Base-by-base conservation (phyloP, 352 stramenopile species). In the Pythium oligandrum region DNA sequence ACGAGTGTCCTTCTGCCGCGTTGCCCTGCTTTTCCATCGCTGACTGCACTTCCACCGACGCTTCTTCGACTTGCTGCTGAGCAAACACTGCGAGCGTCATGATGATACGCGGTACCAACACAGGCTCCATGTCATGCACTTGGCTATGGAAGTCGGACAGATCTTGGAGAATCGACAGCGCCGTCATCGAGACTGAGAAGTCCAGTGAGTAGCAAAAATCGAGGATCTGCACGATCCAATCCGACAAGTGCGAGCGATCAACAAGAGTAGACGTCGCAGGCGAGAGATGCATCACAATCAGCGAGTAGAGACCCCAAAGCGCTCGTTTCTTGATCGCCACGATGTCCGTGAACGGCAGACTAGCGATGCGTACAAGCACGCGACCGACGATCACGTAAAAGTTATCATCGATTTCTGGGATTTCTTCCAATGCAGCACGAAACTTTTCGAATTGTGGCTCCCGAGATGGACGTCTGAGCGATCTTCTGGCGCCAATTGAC, bases 51-150 rank as follows among this genome's bases (percentile, higher is more conserved):
- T 92, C 84, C 47, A 91, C 92, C 0, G 84, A 95, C 10, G 84
- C 78, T 66, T 93, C 80, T 66, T 95, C 84, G 6, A 95, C 80
- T 62, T 95, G 84, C 40, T 93, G 84, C 43, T 95, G 84, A 3
- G 83, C 84, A 40, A 93, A 89, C 1, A 95, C 78, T 3, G 84
- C 80, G 3, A 95, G 64, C 11, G 84, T 91, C 82, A 95, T 93
- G 4, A 95, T 77, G 26, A 95, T 92, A n/a, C 82, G 76, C n/a
- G 73, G 73, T 0, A 90, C 66, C 8, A 93, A 65, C 1, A 71
- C 70, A 6, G 84, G 68, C 34, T 95, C 82, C 26, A 92, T 70
- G 4, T 58, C 65, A 40, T 86, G 74, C 31, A 95, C 79, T 40
- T 80, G 71, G 39, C 77, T 68, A 52, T 95, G 80, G 40, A 81